These are phyloP conservation scores for Naganishia sp. DNA, from an alignment of 1,284 basidiomycete species.

Conservation along the genomic window DNA sequence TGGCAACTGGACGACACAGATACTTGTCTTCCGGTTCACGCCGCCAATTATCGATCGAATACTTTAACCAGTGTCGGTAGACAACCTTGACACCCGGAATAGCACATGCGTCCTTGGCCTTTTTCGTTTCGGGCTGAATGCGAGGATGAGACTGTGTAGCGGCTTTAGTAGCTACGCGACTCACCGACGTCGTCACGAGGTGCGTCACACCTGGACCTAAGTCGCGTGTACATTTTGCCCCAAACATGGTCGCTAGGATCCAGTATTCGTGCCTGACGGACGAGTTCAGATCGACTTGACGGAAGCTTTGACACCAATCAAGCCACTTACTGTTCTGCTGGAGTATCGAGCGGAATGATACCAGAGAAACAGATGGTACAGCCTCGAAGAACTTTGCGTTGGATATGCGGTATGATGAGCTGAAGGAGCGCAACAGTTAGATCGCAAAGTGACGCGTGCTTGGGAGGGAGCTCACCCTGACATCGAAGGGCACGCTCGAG, in stretches of 20 bases:
- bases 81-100: conserved; percentile 76
- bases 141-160: conserved; percentile 22
- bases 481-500: conserved; percentile 31
- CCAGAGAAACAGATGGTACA: conserved; percentile 87
- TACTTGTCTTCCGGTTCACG: conserved; percentile 41
- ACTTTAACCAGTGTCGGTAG: conserved; percentile 82
- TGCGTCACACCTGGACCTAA: conserved; percentile 76
- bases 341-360: conserved; percentile 81
- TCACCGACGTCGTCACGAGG: conserved; percentile 81
- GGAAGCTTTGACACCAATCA: background rate
- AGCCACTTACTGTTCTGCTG: conserved; percentile 61
- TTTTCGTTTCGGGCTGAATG: conserved; percentile 76
- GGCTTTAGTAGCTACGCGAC: conserved; percentile 36
- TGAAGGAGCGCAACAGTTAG: conserved; percentile 45
- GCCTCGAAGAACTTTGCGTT: conserved; percentile 71
- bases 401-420: conserved; percentile 80
- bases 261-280: conserved; percentile 72
- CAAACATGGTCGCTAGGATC: conserved; percentile 83
- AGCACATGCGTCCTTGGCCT: conserved; percentile 76
- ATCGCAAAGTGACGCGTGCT: background rate
- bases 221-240: conserved; percentile 74
- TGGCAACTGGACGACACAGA: conserved; percentile 4
- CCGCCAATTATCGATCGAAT: conserved; percentile 77
- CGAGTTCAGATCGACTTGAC: background rate
- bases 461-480: conserved; percentile 30